Conservation (phyloP, 768 basidiomycete genomes). For the Pholiota molesta region DNA sequence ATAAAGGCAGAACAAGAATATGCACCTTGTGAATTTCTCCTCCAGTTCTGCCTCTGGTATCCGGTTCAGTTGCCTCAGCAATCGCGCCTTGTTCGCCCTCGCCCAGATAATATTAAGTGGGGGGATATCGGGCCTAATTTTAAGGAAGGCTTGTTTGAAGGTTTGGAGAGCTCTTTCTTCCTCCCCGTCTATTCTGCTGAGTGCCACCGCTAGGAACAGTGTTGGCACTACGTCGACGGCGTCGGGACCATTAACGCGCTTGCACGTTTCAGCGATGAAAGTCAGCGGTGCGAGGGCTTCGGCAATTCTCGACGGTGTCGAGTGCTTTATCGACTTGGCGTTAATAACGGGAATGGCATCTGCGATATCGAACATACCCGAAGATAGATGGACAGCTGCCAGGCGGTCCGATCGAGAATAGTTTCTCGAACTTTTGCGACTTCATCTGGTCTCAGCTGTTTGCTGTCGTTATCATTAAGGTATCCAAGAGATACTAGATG, state of each 20-base stretch:
- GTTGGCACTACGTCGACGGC: constrained; percentile 6
- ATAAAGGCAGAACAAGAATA: background rate
- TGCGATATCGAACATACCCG: constrained; percentile 4
- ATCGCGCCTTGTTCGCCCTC: constrained; percentile 8
- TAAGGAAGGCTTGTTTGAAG: constrained; percentile 8
- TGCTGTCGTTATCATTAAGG: background rate
- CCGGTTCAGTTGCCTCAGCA: constrained; percentile 4
- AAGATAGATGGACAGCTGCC: constrained; percentile 12
- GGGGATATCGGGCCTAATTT: background rate
- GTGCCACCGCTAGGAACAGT: constrained; percentile 14
- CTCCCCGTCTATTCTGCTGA: constrained; percentile 12
- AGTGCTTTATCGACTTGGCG: constrained; percentile 2
- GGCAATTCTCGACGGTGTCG: constrained; percentile 12
- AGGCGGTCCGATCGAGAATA: constrained; percentile 9
- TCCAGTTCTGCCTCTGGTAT: constrained; percentile 11
- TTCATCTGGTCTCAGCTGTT: background rate
- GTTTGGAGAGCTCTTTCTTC: constrained; percentile 13
- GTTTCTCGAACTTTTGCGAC: background rate
- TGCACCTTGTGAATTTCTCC: constrained; percentile 14
- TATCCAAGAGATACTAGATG: background rate
- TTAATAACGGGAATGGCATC: background rate
- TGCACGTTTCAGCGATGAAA: constrained; percentile 9
- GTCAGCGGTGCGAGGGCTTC: constrained; percentile 14
- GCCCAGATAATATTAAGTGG: constrained; percentile 14
- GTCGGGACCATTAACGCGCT: background rate